Percentiles rank a stretch among this genome's conserved stretches.
phyloP scores from a whole-genome alignment of 805 yeast species.

The Yarrowia sp. region DNA sequence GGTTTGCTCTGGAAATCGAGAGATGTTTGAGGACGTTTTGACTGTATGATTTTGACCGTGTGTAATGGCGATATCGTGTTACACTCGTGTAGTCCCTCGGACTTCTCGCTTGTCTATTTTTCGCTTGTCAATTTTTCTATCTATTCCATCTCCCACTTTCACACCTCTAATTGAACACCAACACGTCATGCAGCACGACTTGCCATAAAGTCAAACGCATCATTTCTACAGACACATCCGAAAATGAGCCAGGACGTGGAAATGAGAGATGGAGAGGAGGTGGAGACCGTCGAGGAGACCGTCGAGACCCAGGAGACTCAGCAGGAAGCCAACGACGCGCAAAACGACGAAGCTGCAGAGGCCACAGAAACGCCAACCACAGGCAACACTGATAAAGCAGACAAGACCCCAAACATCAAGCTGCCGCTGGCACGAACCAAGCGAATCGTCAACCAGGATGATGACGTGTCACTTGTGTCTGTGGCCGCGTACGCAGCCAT shows the following conservation, averaged over 20 bases:
- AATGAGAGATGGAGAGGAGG: slow-evolving; percentile 31
- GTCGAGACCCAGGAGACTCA: not conserved
- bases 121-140: not conserved
- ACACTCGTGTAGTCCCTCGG: no score
- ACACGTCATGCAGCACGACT: slow-evolving; percentile 25
- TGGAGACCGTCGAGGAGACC: slow-evolving; percentile 10
- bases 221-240: not conserved
- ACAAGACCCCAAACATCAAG: slow-evolving; percentile 20
- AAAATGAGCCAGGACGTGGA: slow-evolving; percentile 32
- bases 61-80: no score
- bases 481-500: slow-evolving; percentile 75
- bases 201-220: slow-evolving; percentile 5
- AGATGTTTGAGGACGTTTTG: no score
- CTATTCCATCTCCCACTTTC: not conserved
- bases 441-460: slow-evolving; percentile 75
- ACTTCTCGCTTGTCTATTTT: no score
- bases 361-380: not conserved
- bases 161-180: not conserved
- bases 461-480: slow-evolving; percentile 71
- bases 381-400: not conserved
- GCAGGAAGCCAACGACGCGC: not conserved
- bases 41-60: no score
- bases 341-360: not conserved
- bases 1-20: not conserved
- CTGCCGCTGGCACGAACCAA: slow-evolving; percentile 74